A percentile compares a stretch with the other conserved stretches of the same genome.
phyloP scores from a whole-genome alignment of 208 protist genomes.

The Crithidia acanthocephali region DNA sequence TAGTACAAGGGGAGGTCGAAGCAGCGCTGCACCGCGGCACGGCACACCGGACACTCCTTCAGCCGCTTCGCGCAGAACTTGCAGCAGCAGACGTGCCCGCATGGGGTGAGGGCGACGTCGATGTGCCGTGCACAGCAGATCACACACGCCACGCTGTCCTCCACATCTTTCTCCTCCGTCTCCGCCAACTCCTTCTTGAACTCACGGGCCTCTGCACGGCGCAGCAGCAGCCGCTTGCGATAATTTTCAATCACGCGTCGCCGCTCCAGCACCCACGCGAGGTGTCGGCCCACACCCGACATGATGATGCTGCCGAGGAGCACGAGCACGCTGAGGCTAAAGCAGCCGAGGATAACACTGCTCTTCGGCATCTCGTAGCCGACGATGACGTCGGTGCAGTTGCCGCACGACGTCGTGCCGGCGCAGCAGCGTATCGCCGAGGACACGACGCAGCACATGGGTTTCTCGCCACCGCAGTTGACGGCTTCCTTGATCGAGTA shows the following conservation, averaged over 20 bases:
- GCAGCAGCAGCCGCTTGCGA: constrained; percentile 27
- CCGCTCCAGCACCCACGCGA: constrained; percentile 45
- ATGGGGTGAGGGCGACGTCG: constrained; percentile 48
- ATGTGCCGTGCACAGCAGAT: constrained; percentile 54
- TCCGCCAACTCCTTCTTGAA: constrained; percentile 39
- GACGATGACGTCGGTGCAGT: constrained; percentile 26
- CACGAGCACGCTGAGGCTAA: constrained; percentile 42
- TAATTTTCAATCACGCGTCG: constrained; percentile 35
- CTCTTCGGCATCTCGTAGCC: constrained; percentile 45
- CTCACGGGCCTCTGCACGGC: constrained; percentile 32
- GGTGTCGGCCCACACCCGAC: constrained; percentile 38
- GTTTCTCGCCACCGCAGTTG: constrained; percentile 21
- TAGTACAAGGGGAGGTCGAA: constrained; percentile 49
- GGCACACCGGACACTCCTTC: constrained; percentile 50
- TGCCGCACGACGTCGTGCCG: constrained; percentile 28
- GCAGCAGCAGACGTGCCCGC: constrained; percentile 55
- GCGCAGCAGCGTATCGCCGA: constrained; percentile 42
- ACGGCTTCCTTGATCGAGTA: constrained; percentile 30
- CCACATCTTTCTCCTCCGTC: constrained; percentile 34
- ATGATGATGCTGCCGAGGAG: constrained; percentile 47
- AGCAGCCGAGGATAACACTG: constrained; percentile 36
- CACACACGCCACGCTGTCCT: constrained; percentile 44
- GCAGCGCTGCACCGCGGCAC: constrained; percentile 34
- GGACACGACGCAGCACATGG: constrained; percentile 41
- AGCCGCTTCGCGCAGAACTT: constrained; percentile 46